Percentiles rank a stretch among this genome's conserved stretches.
Evolutionary conservation across 1,284 basidiomycete species (phyloP).

Genomic region (Ustilago vetiveriae): DNA sequence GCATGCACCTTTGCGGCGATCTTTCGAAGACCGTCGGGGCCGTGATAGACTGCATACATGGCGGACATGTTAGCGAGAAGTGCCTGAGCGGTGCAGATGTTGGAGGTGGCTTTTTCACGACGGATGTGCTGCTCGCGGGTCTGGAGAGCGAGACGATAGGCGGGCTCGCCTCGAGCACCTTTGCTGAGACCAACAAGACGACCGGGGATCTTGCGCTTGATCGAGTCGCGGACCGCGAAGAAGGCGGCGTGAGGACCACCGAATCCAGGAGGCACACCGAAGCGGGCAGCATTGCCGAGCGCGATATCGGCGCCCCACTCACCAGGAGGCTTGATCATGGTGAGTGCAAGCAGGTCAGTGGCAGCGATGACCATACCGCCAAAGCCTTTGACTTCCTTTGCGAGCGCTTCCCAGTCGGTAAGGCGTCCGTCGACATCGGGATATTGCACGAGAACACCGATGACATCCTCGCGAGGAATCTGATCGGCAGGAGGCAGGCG

Average conservation of each 20-base stretch:
- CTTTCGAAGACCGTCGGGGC: conserved; percentile 82
- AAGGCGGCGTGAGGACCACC: conserved; percentile 78
- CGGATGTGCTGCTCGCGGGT: conserved; percentile 67
- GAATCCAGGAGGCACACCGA: conserved; percentile 74
- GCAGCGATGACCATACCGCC: conserved; percentile 86
- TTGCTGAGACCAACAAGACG: conserved; percentile 89
- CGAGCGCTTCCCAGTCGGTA: conserved; percentile 78
- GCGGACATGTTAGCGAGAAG: conserved; percentile 66
- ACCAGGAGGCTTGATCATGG: conserved; percentile 92
- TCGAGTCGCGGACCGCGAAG: conserved; percentile 89
- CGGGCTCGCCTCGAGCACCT: conserved; percentile 83
- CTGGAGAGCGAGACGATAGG: conserved; percentile 91
- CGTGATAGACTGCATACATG: conserved; percentile 83
- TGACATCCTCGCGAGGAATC: conserved; percentile 69
- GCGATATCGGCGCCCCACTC: conserved; percentile 99
- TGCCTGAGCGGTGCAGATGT: conserved; percentile 67
- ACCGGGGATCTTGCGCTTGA: conserved; percentile 98
- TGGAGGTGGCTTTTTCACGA: conserved; percentile 66
- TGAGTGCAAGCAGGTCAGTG: conserved; percentile 90
- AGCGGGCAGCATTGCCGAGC: conserved; percentile 91
- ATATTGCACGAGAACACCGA: conserved; percentile 80
- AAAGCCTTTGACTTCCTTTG: conserved; percentile 77
- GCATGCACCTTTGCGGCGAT: conserved; percentile 91
- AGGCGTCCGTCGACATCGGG: conserved; percentile 90
- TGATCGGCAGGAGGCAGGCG: conserved; percentile 55